A percentile compares a stretch with the other conserved stretches of the same genome.
Conservation (phyloP, 2,329 filamentous ascomycete species). For the Beauveria rudraprayagi region DNA sequence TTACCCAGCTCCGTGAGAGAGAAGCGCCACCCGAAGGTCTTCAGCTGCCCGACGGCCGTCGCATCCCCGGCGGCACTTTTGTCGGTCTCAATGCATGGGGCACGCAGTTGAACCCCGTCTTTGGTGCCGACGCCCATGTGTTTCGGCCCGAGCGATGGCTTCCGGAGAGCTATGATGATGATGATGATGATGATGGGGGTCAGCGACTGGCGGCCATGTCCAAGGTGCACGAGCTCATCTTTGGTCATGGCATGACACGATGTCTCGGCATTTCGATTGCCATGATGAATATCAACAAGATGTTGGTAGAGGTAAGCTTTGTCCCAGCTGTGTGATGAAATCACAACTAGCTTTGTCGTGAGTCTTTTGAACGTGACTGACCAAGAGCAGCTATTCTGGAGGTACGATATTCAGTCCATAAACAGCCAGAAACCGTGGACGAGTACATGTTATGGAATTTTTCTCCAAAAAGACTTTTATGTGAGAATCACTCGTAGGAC, state of each 20-base stretch:
- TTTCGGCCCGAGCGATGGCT: not conserved
- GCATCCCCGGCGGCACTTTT: not conserved
- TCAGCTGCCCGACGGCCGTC: not conserved
- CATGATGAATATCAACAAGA: constrained; percentile 3
- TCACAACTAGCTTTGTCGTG: not conserved
- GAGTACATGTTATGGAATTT: not conserved
- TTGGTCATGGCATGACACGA: constrained; percentile 1
- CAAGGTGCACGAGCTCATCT: not conserved
- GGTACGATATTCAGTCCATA: not conserved
- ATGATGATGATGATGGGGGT: not conserved
- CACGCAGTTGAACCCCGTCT: not conserved
- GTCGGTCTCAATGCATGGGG: not conserved
- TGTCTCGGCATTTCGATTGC: not conserved
- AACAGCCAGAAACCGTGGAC: not conserved
- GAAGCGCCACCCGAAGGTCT: not conserved
- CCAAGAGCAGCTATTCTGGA: not conserved
- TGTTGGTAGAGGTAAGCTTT: not conserved
- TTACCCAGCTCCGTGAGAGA: not conserved
- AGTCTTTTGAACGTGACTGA: not conserved
- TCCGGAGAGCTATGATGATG: not conserved
- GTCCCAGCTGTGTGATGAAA: not conserved
- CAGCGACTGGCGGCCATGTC: not conserved
- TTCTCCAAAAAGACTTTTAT: not conserved
- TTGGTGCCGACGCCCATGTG: not conserved
- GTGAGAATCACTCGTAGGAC: constrained; percentile 27